Evolutionary conservation across 2,329 filamentous ascomycete species (phyloP).

Genomic region (Trichoderma atroviride): DNA sequence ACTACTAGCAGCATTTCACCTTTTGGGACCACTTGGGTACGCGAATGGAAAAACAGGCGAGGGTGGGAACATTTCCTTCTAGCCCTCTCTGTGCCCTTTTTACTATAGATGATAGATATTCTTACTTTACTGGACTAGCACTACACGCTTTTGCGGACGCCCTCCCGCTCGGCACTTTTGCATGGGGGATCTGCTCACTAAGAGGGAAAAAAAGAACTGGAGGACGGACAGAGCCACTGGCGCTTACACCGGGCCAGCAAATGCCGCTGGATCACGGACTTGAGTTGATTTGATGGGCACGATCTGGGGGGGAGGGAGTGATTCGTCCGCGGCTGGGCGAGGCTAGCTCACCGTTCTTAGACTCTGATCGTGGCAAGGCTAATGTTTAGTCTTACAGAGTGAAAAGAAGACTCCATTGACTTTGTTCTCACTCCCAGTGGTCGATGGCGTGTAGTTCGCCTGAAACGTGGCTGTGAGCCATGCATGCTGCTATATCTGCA

Average conservation of each 20-base stretch:
- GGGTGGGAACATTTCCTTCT: not conserved
- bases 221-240: not conserved
- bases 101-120: not conserved
- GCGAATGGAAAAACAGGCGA: not conserved
- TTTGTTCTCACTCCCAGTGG: not conserved
- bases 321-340: not conserved
- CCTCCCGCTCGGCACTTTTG: not conserved
- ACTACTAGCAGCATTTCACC: no score
- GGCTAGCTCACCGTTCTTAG: not conserved
- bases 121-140: not conserved
- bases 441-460: not conserved
- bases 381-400: not conserved
- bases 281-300: not conserved
- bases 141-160: not conserved
- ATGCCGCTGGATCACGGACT: not conserved
- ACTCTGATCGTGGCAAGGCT: not conserved
- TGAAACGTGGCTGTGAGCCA: not conserved
- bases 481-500: not conserved
- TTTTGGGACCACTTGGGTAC: no score
- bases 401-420: not conserved
- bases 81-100: not conserved
- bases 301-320: not conserved
- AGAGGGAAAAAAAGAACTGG: not conserved
- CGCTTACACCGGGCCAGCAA: not conserved
- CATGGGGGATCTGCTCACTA: not conserved